These are phyloP conservation scores for Eucalyptus brandiana DNA, from an alignment of 345 rosid species.

Conservation along the genomic window DNA sequence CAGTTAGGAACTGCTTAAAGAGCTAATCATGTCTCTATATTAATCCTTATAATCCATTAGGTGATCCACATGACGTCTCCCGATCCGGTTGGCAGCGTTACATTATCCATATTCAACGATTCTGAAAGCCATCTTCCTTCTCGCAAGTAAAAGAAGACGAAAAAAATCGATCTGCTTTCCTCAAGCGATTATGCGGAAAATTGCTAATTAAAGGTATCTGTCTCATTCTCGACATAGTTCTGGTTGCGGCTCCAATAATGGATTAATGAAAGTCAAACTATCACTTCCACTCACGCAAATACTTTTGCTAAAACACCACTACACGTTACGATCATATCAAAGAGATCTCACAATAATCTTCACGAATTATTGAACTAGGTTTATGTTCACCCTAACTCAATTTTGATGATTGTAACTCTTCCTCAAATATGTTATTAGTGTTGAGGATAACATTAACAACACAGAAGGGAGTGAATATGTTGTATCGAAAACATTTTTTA, in stretches of 20 bases:
- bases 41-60: background rate
- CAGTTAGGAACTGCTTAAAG: background rate
- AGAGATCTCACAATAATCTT: background rate
- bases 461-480: too few species aligned
- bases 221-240: too few species aligned
- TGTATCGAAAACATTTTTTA: too few species aligned
- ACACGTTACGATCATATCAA: background rate
- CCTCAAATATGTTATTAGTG: too few species aligned
- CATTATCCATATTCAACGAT: too few species aligned
- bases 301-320: background rate
- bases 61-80: background rate
- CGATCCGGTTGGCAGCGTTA: rapidly evolving
- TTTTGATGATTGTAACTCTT: background rate
- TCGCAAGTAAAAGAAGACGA: too few species aligned
- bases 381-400: background rate
- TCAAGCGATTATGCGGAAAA: too few species aligned
- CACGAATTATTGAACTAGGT: background rate
- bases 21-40: background rate
- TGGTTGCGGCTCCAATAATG: too few species aligned
- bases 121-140: too few species aligned
- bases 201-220: too few species aligned
- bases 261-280: background rate
- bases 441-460: too few species aligned
- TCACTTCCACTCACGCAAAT: background rate
- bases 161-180: too few species aligned